These are phyloP conservation scores for Metroxylon sagu DNA, from an alignment of 176 grass and related monocot genomes.

Conservation along the genomic window DNA sequence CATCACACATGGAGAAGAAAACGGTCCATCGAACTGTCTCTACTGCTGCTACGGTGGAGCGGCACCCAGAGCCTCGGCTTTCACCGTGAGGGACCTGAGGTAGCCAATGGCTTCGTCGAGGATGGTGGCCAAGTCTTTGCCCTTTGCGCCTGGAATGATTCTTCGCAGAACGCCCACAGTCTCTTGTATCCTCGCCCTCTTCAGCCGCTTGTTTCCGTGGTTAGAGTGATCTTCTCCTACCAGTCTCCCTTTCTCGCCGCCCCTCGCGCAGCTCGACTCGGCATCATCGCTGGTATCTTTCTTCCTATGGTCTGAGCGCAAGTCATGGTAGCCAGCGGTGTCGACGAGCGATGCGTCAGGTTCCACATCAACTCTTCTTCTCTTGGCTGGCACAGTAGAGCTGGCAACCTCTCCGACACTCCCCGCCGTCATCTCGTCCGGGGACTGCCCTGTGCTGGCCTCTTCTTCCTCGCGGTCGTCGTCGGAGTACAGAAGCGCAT, in stretches of 20 bases:
- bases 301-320: constrained; percentile 14
- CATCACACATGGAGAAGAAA: constrained; percentile 1
- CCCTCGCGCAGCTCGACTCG: constrained; percentile 56
- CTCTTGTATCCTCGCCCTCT: constrained; percentile 76
- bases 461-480: constrained; percentile 30
- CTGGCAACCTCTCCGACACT: constrained; percentile 34
- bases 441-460: constrained; percentile 21
- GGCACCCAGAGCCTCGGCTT: constrained; percentile 62
- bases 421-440: constrained; percentile 18
- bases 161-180: constrained; percentile 65
- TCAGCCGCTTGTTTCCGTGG: constrained; percentile 30
- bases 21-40: not conserved
- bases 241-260: not conserved
- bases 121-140: constrained; percentile 65
- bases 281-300: constrained; percentile 30
- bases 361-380: constrained; percentile 44
- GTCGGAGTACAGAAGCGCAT: constrained; percentile 73
- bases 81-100: constrained; percentile 75
- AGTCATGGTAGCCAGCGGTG: constrained; percentile 46
- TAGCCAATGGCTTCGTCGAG: constrained; percentile 93
- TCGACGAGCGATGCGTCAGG: constrained; percentile 59
- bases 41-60: constrained; percentile 31
- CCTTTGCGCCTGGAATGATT: constrained; percentile 68
- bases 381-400: constrained; percentile 45
- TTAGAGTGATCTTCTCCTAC: constrained; percentile 23